These are phyloP conservation scores for Suillus lakei DNA, from an alignment of 768 basidiomycete species.

Conservation along the genomic window DNA sequence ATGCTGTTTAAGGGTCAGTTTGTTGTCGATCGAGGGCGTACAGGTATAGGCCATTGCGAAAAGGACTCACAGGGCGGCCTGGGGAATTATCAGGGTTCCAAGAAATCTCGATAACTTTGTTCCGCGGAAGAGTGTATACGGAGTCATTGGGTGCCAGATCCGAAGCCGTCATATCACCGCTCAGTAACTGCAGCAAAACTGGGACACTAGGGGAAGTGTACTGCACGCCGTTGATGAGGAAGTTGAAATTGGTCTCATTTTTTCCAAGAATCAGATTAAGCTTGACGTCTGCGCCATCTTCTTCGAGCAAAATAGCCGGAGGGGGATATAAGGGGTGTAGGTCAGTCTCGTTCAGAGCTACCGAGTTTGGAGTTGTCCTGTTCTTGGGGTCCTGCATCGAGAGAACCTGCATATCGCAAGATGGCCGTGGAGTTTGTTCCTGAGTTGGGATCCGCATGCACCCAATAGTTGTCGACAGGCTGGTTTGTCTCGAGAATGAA, in stretches of 20 bases:
- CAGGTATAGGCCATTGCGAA: neutral
- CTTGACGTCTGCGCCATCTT: slow-evolving; percentile 31
- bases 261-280: slow-evolving; percentile 39
- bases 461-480: slow-evolving; percentile 47
- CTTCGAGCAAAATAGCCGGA: neutral
- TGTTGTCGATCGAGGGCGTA: neutral
- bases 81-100: slow-evolving; percentile 13
- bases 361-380: neutral
- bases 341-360: no score
- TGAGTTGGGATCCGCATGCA: slow-evolving; percentile 40
- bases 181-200: slow-evolving; percentile 51
- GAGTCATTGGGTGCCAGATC: slow-evolving; percentile 43
- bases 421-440: slow-evolving; percentile 47
- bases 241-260: slow-evolving; percentile 22
- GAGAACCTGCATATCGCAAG: slow-evolving; percentile 47
- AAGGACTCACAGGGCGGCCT: slow-evolving; percentile 13
- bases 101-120: slow-evolving; percentile 49
- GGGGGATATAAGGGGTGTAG: neutral
- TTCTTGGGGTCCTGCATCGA: slow-evolving; percentile 36
- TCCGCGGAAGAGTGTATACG: slow-evolving; percentile 47
- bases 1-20: slow-evolving; percentile 19
- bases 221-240: slow-evolving; percentile 36
- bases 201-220: slow-evolving; percentile 44
- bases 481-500: slow-evolving; percentile 45
- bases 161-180: slow-evolving; percentile 39